phyloP scores from a whole-genome alignment of 495 filamentous ascomycete species.

The Aspergillus haitiensis region DNA sequence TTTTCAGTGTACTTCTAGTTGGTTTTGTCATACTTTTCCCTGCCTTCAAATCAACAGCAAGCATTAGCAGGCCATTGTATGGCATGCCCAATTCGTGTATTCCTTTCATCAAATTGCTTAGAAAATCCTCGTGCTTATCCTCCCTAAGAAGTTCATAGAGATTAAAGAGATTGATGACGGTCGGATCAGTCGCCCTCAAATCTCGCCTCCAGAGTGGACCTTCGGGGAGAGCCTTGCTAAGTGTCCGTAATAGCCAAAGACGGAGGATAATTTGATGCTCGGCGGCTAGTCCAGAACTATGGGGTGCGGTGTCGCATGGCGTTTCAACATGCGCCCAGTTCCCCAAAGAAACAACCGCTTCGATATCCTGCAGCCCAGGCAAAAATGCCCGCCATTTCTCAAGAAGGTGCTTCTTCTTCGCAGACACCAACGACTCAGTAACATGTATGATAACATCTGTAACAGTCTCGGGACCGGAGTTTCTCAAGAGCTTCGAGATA shows the following conservation, averaged over 20 bases:
- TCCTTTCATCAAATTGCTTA: constrained; percentile 32
- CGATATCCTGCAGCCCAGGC: constrained; percentile 21
- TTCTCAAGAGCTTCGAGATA: constrained; percentile 24
- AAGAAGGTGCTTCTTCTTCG: constrained; percentile 23
- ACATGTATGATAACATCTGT: constrained; percentile 34
- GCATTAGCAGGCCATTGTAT: constrained; percentile 32
- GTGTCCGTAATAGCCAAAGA: constrained; percentile 38
- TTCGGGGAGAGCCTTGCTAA: constrained; percentile 29
- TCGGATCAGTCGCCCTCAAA: constrained; percentile 25
- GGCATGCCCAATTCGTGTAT: constrained; percentile 39
- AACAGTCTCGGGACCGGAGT: constrained; percentile 28
- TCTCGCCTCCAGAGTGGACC: constrained; percentile 27
- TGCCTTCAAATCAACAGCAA: constrained; percentile 32
- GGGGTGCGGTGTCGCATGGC: background rate
- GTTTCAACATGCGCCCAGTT: constrained; percentile 31
- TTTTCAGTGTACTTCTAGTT: constrained; percentile 28
- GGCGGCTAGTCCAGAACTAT: constrained; percentile 8
- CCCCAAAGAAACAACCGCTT: constrained; percentile 26
- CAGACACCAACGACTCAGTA: constrained; percentile 35
- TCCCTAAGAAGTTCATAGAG: constrained; percentile 29
- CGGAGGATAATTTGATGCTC: constrained; percentile 37
- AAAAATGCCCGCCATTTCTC: constrained; percentile 39
- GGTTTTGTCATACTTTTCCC: constrained; percentile 28
- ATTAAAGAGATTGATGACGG: constrained; percentile 32
- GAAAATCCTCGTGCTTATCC: constrained; percentile 23